A percentile compares a stretch with the other conserved stretches of the same genome.
Evolutionary conservation across 1,139 yeast species (phyloP).

Genomic region (Kodamaea suecica): DNA sequence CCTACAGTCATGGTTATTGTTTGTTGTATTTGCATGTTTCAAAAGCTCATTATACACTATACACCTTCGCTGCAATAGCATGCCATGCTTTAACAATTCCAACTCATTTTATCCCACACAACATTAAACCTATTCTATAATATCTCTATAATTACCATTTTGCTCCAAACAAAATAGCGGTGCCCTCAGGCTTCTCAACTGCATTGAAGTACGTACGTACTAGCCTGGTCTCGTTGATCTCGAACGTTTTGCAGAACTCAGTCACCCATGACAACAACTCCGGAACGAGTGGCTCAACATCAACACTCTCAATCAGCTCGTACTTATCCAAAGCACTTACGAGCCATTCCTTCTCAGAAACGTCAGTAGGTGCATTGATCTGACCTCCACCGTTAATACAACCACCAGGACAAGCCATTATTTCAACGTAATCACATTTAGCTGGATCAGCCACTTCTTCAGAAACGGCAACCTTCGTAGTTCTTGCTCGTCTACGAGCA

Average conservation of each 20-base stretch:
- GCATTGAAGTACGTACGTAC: constrained; percentile 47
- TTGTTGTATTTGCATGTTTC: too few relatives aligned
- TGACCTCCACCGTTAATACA: constrained; percentile 98
- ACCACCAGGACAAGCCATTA: constrained; percentile 98
- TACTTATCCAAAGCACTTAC: constrained; percentile 29
- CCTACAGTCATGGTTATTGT: too few relatives aligned
- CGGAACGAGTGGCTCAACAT: constrained; percentile 17
- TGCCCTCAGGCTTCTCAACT: constrained; percentile 52
- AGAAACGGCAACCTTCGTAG: constrained; percentile 21
- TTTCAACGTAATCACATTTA: constrained; percentile 80
- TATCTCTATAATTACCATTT: constrained; percentile 31
- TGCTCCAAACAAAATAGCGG: constrained; percentile 41
- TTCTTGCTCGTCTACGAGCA: constrained; percentile 42
- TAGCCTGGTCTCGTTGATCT: constrained; percentile 35
- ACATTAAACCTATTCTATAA: too few relatives aligned
- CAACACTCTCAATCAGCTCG: constrained; percentile 17
- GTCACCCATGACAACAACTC: constrained; percentile 27
- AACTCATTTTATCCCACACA: too few relatives aligned
- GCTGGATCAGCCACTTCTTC: constrained; percentile 51
- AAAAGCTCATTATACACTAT: too few relatives aligned
- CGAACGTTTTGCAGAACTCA: constrained; percentile 31
- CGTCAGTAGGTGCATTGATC: constrained; percentile 48
- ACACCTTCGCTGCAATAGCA: too few relatives aligned
- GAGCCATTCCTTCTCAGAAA: constrained; percentile 43
- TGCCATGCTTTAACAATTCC: too few relatives aligned